Conservation (phyloP, 148 eudicot genomes). For the Spergularia marina region DNA sequence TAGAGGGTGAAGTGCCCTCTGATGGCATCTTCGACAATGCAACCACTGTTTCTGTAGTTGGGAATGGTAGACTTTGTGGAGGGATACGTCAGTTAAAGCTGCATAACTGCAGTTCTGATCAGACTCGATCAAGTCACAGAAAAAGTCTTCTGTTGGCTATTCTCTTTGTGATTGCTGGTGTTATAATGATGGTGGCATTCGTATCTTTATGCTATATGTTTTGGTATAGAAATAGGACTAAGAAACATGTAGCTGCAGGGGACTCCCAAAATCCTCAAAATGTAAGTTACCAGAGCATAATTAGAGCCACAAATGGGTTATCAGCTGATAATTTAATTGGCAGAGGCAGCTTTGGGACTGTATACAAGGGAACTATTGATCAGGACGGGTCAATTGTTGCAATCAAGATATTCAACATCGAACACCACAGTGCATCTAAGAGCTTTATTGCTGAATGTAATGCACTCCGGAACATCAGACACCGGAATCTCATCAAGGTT, state of each 20-base stretch:
- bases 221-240: not conserved
- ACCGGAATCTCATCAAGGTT: conserved; percentile 20
- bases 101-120: conserved; percentile 14
- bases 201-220: not conserved
- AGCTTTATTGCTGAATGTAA: conserved; percentile 23
- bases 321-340: conserved; percentile 22
- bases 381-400: conserved; percentile 13
- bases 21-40: conserved; percentile 32
- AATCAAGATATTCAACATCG: conserved; percentile 15
- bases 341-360: conserved; percentile 23
- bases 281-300: conserved; percentile 17
- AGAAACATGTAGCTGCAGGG: not conserved
- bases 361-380: conserved; percentile 26
- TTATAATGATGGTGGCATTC: conserved; percentile 6
- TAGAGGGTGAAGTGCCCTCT: conserved; percentile 37
- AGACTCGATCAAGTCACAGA: not conserved
- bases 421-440: conserved; percentile 15
- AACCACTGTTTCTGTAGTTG: conserved; percentile 20
- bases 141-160: not conserved
- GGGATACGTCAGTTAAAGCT: conserved; percentile 28
- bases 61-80: conserved; percentile 37
- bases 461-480: conserved; percentile 18
- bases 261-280: not conserved
- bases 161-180: not conserved
- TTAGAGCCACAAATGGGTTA: conserved; percentile 27